Percentiles rank a stretch among this genome's conserved stretches.
phyloP scores from a whole-genome alignment of 495 filamentous ascomycete species.

The Podospora australis region DNA sequence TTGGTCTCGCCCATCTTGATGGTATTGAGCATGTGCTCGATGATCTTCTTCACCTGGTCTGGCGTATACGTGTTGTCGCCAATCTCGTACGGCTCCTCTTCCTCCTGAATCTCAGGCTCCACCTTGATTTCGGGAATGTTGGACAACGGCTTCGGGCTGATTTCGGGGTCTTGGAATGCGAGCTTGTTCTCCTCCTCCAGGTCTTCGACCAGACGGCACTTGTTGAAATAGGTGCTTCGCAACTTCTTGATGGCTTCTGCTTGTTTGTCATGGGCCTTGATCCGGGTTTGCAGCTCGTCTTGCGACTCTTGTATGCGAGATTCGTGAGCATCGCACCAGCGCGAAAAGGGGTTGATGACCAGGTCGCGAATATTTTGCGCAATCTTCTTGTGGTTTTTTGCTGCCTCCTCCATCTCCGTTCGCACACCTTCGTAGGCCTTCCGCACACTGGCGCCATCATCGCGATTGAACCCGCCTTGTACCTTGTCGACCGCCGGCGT shows the following conservation, averaged over 20 bases:
- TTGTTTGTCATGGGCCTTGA: conserved; percentile 90
- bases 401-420: conserved; percentile 86
- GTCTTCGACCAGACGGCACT: conserved; percentile 92
- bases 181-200: conserved; percentile 98
- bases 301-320: conserved; percentile 85
- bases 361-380: conserved; percentile 92
- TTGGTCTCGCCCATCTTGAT: conserved; percentile 86
- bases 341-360: conserved; percentile 85
- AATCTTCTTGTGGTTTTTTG: conserved; percentile 89
- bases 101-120: conserved; percentile 39
- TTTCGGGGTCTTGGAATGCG: conserved; percentile 78
- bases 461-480: conserved; percentile 76
- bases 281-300: conserved; percentile 79
- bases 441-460: conserved; percentile 92
- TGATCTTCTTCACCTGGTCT: conserved; percentile 82
- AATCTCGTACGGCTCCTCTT: conserved; percentile 82
- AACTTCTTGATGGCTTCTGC: conserved; percentile 84
- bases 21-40: conserved; percentile 77
- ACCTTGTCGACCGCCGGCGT: conserved; percentile 75
- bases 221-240: conserved; percentile 95
- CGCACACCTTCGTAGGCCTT: conserved; percentile 97
- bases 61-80: conserved; percentile 80
- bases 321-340: conserved; percentile 94
- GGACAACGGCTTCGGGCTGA: conserved; percentile 42
- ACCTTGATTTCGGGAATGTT: conserved; percentile 55